Base-by-base conservation (phyloP, 1,139 yeast species). In the Suhomyces yuchorum region DNA sequence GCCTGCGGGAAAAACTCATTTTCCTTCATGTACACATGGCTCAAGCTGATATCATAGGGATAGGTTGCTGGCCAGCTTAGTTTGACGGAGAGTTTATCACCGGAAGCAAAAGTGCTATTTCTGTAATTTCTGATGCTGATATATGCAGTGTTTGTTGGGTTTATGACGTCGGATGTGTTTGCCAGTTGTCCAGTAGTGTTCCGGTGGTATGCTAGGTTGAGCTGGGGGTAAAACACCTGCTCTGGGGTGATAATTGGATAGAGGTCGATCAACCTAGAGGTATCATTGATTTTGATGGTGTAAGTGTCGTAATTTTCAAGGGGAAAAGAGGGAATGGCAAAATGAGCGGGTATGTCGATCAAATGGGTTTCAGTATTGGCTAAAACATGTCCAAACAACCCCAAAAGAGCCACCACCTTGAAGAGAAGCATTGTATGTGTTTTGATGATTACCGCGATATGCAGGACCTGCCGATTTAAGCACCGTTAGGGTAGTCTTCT, bases 301-400 rank as follows among this genome's bases (percentile, higher is more conserved):
- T 20, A 20, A 8, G 39, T 23, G 17, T 8, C 18, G 14, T 22
- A 7, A 9, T 37, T 15, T 22, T 15, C n/a, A 8, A 17, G 19
- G 7, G 24, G 19, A 9, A 37, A 37, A 9, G 19, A 17, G 8
- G 39, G 39, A 23, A 37, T 23, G n/a, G 24, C 19, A 15, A 37
- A 37, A 18, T 37, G 39, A 19, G 8, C 8, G 12, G 30, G 39
- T 8, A 37, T 37, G 11, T 37, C 30, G 9, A 37, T 37, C 30
- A 37, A 17, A 11, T 37, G 39, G 32, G 39, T 37, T 17, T 37
- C 39, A 19, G 39, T 37, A 37, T 37, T 37, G 28, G 39, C 39
- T 20, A 22, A 8, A 9, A 24, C 19, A 17, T 22, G 28, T 12
- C 39, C 39, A 22, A 37, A n/a, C 3, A 37, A 18, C 9, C 19